A percentile compares a stretch with the other conserved stretches of the same genome.
Evolutionary conservation across 345 rosid genomes (phyloP).

Genomic region (Draba incana): DNA sequence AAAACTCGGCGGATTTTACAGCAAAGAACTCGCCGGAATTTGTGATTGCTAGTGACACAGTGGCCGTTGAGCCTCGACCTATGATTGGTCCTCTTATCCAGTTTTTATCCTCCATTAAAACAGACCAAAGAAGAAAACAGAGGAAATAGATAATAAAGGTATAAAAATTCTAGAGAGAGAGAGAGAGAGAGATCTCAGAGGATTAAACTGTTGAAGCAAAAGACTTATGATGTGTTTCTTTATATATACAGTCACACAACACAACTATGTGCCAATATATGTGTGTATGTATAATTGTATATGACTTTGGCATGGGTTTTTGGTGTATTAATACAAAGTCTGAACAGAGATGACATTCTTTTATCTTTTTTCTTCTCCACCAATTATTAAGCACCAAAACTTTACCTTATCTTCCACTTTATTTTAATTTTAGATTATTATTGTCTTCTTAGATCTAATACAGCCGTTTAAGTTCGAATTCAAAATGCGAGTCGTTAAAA

Average conservation of each 20-base stretch:
- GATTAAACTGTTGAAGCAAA: slow-evolving; percentile 31
- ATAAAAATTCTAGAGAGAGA: slow-evolving; percentile 12
- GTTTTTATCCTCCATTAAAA: slow-evolving; percentile 49
- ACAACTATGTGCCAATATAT: background rate
- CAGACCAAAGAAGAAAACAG: slow-evolving; percentile 35
- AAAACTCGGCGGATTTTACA: slow-evolving; percentile 65
- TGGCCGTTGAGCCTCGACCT: slow-evolving; percentile 87
- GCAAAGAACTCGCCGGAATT: slow-evolving; percentile 62
- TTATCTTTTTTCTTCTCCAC: slow-evolving; percentile 19
- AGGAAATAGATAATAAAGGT: slow-evolving; percentile 2
- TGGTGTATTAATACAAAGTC: slow-evolving; percentile 44
- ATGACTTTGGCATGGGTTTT: slow-evolving; percentile 44
- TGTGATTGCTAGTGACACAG: slow-evolving; percentile 68
- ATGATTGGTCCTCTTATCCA: slow-evolving; percentile 78
- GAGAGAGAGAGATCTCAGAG: slow-evolving; percentile 29
- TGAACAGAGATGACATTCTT: slow-evolving; percentile 32
- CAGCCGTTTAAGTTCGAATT: slow-evolving; percentile 45
- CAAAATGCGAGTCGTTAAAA: slow-evolving; percentile 30
- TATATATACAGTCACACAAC: slow-evolving; percentile 31
- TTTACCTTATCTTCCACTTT: slow-evolving; percentile 46
- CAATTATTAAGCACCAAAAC: slow-evolving; percentile 43
- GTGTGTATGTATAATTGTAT: slow-evolving; percentile 16
- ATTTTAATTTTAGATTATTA: slow-evolving; percentile 31
- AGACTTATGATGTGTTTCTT: slow-evolving; percentile 36
- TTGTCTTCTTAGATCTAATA: slow-evolving; percentile 37